Percentiles rank a stretch among this genome's conserved stretches.
Conservation (phyloP, 2,329 filamentous ascomycete genomes). For the Pseudogymnoascus sp. region DNA sequence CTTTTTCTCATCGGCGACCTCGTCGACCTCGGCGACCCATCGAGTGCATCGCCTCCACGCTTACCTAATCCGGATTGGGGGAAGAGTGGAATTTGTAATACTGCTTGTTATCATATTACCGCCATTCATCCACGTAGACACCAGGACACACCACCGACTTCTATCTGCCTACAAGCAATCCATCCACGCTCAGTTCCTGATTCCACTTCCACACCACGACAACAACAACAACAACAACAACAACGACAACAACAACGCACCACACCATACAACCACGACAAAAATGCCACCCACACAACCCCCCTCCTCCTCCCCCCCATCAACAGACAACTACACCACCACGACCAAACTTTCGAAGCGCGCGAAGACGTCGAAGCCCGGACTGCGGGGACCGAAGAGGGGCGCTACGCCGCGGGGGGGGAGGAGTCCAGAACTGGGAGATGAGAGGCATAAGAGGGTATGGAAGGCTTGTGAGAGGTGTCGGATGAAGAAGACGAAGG, state of each 20-base stretch:
- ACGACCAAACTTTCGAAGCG: not conserved
- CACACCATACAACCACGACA: too few species aligned
- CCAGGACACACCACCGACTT: not conserved
- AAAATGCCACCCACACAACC: not conserved
- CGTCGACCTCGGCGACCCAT: too few species aligned
- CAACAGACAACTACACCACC: not conserved
- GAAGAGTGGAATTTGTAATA: too few species aligned
- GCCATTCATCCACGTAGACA: not conserved
- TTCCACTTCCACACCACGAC: too few species aligned
- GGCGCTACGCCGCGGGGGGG: not conserved
- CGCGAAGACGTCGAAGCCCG: not conserved
- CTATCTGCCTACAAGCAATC: too few species aligned
- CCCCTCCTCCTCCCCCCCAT: not conserved
- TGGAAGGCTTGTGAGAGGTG: constrained; percentile 61
- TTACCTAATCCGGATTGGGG: too few species aligned
- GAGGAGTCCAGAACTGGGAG: constrained; percentile 19
- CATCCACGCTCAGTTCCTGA: too few species aligned
- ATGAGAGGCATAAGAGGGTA: constrained; percentile 53
- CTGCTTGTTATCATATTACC: too few species aligned
- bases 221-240: too few species aligned
- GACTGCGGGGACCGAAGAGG: not conserved
- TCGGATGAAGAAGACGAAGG: constrained; percentile 64
- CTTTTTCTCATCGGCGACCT: too few species aligned
- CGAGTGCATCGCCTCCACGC: too few species aligned
- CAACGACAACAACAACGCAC: too few species aligned